Percentiles rank a stretch among this genome's conserved stretches.
Conservation (phyloP, 345 rosid genomes). For the Excoecaria agallocha region DNA sequence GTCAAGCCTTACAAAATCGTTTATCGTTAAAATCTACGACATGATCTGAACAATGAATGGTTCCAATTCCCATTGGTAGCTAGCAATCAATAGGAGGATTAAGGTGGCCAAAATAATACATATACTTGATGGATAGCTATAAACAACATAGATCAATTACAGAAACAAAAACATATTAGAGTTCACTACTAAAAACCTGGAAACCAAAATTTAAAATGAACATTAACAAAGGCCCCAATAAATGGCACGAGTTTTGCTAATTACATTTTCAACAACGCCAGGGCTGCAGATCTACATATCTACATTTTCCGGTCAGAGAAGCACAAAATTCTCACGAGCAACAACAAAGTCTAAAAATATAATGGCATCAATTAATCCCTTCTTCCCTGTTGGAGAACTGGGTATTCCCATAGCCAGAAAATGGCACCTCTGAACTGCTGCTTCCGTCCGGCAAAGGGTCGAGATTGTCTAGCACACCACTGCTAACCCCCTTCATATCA, state of each 20-base stretch:
- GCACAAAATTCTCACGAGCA: background rate
- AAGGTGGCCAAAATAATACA: too few relatives aligned
- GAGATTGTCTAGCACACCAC: background rate
- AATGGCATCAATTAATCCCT: constrained; percentile 1
- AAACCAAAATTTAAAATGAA: background rate
- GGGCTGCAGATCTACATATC: constrained; percentile 25
- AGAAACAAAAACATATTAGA: background rate
- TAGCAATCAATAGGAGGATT: too few relatives aligned
- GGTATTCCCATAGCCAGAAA: constrained; percentile 11
- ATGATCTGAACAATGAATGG: too few relatives aligned
- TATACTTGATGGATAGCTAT: too few relatives aligned
- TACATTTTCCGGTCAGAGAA: constrained; percentile 21
- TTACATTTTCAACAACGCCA: constrained; percentile 34
- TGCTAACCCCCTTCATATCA: constrained; percentile 8
- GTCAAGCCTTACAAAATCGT: too few relatives aligned
- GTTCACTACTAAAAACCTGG: background rate
- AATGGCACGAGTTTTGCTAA: constrained; percentile 19
- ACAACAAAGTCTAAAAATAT: background rate
- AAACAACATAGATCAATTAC: background rate
- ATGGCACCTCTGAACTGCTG: constrained; percentile 24
- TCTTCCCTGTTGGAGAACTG: constrained; percentile 14
- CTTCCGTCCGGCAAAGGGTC: constrained; percentile 17
- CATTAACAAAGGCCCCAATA: constrained; percentile 7
- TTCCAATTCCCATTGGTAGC: too few relatives aligned
- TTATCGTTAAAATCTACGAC: too few relatives aligned